A percentile compares a stretch with the other conserved stretches of the same genome.
Evolutionary conservation across 2,329 filamentous ascomycete genomes (phyloP).

Genomic region (Penicillium oxalicum): DNA sequence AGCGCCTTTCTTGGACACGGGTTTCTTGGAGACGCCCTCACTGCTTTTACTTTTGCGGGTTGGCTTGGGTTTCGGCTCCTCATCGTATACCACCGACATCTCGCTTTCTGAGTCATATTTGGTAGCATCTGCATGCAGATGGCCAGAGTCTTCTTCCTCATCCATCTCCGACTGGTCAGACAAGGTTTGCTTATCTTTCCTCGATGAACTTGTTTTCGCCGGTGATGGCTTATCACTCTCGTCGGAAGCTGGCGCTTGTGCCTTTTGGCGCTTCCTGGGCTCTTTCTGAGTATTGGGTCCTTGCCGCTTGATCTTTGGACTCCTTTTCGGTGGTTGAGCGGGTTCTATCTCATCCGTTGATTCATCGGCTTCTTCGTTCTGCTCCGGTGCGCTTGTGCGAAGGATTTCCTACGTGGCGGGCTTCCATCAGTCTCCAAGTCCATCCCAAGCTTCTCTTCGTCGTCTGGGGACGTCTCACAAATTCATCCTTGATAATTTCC

Average conservation of each 20-base stretch:
- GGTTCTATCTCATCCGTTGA: conserved; percentile 13
- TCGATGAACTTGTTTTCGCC: conserved; percentile 5
- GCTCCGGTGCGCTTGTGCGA: conserved; percentile 3
- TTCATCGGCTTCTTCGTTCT: conserved; percentile 6
- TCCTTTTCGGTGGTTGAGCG: conserved; percentile 14
- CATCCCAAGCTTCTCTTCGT: not conserved
- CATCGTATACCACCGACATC: conserved; percentile 72
- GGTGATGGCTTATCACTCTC: conserved; percentile 15
- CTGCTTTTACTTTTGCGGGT: conserved; percentile 47
- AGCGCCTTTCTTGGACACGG: conserved; percentile 18
- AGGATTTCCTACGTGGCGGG: not conserved
- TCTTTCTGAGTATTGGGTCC: conserved; percentile 18
- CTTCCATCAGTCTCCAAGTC: conserved; percentile 5
- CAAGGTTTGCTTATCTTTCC: conserved; percentile 6
- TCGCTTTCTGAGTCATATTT: conserved; percentile 55
- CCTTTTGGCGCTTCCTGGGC: conserved; percentile 33
- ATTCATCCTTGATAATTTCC: conserved; percentile 48
- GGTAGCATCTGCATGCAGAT: conserved; percentile 33
- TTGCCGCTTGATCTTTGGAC: conserved; percentile 24
- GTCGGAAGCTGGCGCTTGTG: conserved; percentile 22
- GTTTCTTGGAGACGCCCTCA: conserved; percentile 24
- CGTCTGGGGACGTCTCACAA: conserved; percentile 34
- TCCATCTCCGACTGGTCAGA: conserved; percentile 13
- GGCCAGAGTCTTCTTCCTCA: conserved; percentile 9
- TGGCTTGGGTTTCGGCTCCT: conserved; percentile 56